A percentile compares a stretch with the other conserved stretches of the same genome.
phyloP scores from a whole-genome alignment of 2,329 filamentous ascomycete species.

The Penicillium concentricum region DNA sequence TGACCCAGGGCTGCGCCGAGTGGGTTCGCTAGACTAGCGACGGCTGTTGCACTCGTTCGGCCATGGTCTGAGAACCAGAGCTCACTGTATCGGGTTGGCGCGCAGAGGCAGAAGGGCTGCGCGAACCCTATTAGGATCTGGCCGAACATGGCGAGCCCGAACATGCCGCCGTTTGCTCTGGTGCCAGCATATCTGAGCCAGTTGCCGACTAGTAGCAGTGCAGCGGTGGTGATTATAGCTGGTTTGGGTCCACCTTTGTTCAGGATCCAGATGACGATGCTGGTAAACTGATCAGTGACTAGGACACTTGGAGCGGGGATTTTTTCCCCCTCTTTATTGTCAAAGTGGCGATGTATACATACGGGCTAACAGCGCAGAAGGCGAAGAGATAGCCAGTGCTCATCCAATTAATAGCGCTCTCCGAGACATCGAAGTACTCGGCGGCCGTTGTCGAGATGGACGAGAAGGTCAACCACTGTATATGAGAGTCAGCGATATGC shows the following conservation, averaged over 20 bases:
- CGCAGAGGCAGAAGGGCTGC: conserved; percentile 87
- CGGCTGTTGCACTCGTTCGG: conserved; percentile 80
- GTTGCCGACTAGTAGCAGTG: conserved; percentile 76
- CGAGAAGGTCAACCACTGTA: conserved; percentile 86
- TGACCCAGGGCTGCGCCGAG: conserved; percentile 87
- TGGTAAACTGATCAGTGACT: conserved; percentile 12
- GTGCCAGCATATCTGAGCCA: conserved; percentile 85
- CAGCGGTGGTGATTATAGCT: conserved; percentile 71
- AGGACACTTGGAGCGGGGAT: neutral
- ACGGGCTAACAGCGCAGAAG: conserved; percentile 71
- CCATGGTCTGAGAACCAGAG: conserved; percentile 88
- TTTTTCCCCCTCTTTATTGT: neutral
- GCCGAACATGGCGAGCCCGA: conserved; percentile 80
- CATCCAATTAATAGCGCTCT: conserved; percentile 86
- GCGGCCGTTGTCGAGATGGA: conserved; percentile 75
- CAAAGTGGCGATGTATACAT: conserved; percentile 37
- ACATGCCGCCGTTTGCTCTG: conserved; percentile 59
- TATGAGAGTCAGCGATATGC: neutral
- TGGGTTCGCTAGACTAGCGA: conserved; percentile 83
- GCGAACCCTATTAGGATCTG: conserved; percentile 86
- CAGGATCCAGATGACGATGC: conserved; percentile 70
- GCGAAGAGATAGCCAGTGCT: conserved; percentile 84
- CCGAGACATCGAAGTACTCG: conserved; percentile 70
- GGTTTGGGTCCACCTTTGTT: conserved; percentile 74
- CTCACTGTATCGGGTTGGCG: conserved; percentile 87